Evolutionary conservation across 331 rosid species (phyloP), one percentile per base, ranked within the genome.

Genomic region (Acacia concinna): DNA sequence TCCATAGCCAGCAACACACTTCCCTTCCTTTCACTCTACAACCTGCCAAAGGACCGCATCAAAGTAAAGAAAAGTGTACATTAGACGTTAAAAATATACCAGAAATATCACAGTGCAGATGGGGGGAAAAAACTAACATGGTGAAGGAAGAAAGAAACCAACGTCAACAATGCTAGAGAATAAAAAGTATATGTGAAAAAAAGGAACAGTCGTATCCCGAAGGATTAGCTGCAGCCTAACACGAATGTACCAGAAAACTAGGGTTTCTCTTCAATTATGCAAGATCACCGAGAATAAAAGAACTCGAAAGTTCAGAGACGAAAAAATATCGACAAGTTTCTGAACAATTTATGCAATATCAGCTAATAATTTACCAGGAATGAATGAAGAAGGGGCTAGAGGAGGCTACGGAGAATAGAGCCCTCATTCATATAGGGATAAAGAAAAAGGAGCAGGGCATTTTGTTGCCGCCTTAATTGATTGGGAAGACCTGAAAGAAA

Each of bases 1-100:
- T 83, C 97, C 97, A 89, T 89, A 86, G 63, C 86, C 85, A 52
- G 69, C 54, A 73, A 80, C 40, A 66, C 69, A 66, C 62, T 57
- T 69, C 74, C 88, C 77, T 67, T 78, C 56, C 79, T 44, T 79
- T 7, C 67, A 40, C 47, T 32, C 77, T 81, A 82, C 54, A 72
- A 79, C 84, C 91, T 87, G 77, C 40, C 69, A 34, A 57, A 13
- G 23, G 31, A 79, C 32, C 49, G 6, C 65, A 34, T 47, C 47
- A 31, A 46, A 69, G 49, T 35, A 68, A 25, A 35, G 12, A 79
- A 74, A 75, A 15, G 54, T 71, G 54, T 38, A 62, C 60, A 40
- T 10, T 32, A 25, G 17, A 46, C 46, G 46, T 6, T 4, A 23
- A 12, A 23, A 17, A 49, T 34, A 47, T 25, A 67, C 40, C 66